Percentiles rank a stretch among this genome's conserved stretches.
Conservation (phyloP, 805 yeast species). For the Sungouiozyma intestinalis region DNA sequence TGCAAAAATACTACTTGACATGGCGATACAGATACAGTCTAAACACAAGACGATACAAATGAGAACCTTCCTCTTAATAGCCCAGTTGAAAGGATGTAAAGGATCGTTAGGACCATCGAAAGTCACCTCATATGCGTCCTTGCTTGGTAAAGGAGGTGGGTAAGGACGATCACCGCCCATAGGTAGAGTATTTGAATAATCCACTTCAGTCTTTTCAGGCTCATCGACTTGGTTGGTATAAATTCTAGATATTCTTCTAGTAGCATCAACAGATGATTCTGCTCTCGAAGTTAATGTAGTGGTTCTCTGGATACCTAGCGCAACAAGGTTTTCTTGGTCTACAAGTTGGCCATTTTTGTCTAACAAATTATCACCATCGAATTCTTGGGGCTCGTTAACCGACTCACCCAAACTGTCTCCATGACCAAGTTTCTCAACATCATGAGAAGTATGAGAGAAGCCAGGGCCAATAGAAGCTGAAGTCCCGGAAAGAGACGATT, state of each 20-base stretch:
- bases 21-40: slow-evolving; percentile 33
- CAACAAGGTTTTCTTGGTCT: background rate
- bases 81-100: slow-evolving; percentile 50
- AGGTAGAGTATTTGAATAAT: slow-evolving; percentile 25
- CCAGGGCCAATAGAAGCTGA: background rate
- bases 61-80: slow-evolving; percentile 30
- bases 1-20: slow-evolving; percentile 70
- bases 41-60: slow-evolving; percentile 35
- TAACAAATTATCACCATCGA: slow-evolving; percentile 2
- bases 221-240: slow-evolving; percentile 7
- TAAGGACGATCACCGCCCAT: slow-evolving; percentile 62
- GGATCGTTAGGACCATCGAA: slow-evolving; percentile 44
- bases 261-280: slow-evolving; percentile 8
- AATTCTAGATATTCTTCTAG: slow-evolving; percentile 11
- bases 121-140: slow-evolving; percentile 52
- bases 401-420: background rate
- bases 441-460: slow-evolving; percentile 5
- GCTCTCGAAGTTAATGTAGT: slow-evolving; percentile 10
- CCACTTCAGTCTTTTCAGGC: slow-evolving; percentile 6
- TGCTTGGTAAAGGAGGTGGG: slow-evolving; percentile 51
- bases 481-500: background rate
- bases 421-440: background rate
- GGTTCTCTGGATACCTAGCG: slow-evolving; percentile 3
- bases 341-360: background rate
- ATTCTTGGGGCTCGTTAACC: slow-evolving; percentile 10